A percentile compares a stretch with the other conserved stretches of the same genome.
Conservation (phyloP, 2,329 filamentous ascomycete genomes). For the Cryoendolithus antarcticus region DNA sequence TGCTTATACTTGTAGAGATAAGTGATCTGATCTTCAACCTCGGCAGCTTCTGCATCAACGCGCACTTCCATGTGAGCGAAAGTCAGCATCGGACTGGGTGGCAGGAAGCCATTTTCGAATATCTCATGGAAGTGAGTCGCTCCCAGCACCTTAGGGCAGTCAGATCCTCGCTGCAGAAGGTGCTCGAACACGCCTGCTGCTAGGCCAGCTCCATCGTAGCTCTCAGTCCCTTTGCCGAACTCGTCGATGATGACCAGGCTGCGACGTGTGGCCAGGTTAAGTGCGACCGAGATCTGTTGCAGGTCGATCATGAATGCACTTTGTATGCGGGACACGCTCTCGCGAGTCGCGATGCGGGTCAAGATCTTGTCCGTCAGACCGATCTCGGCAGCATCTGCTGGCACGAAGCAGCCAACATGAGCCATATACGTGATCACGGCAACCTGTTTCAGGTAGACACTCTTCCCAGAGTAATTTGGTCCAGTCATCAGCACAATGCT, state of each 20-base stretch:
- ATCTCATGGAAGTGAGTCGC: constrained; percentile 62
- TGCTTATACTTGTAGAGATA: constrained; percentile 24
- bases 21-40: constrained; percentile 43
- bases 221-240: constrained; percentile 62
- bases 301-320: constrained; percentile 71
- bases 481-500: constrained; percentile 76
- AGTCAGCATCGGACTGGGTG: constrained; percentile 36
- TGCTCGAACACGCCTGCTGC: constrained; percentile 50
- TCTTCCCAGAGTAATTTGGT: constrained; percentile 94
- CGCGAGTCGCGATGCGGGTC: constrained; percentile 67
- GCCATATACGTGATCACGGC: constrained; percentile 86
- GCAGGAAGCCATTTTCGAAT: constrained; percentile 51
- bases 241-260: constrained; percentile 85
- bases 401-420: constrained; percentile 85
- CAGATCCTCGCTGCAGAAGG: constrained; percentile 35
- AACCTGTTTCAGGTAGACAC: constrained; percentile 85
- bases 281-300: constrained; percentile 68
- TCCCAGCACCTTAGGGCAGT: constrained; percentile 46
- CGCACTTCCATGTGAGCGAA: constrained; percentile 64
- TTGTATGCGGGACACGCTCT: constrained; percentile 53
- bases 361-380: constrained; percentile 89
- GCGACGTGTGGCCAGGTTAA: constrained; percentile 59
- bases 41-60: constrained; percentile 40
- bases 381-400: constrained; percentile 61
- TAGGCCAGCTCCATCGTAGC: constrained; percentile 51